A percentile compares a stretch with the other conserved stretches of the same genome.
phyloP scores from a whole-genome alignment of 2,329 filamentous ascomycete species.

The Ophiosphaerella herpotricha region DNA sequence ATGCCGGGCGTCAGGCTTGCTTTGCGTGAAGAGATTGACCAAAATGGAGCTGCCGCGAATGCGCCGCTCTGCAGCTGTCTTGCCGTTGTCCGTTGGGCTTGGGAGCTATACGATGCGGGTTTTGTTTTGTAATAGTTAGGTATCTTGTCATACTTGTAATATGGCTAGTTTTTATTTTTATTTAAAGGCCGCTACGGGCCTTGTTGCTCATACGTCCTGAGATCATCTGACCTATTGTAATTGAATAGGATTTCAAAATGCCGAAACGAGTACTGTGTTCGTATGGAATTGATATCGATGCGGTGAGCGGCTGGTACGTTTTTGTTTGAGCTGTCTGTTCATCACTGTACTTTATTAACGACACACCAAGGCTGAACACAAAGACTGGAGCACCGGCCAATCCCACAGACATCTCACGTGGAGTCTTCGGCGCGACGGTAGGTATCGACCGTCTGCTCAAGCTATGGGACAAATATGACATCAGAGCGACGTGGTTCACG shows the following conservation, averaged over 20 bases:
- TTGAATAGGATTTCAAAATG: constrained; percentile 16
- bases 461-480: constrained; percentile 48
- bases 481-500: constrained; percentile 50
- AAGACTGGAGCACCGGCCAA: constrained; percentile 43
- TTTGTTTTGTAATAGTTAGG: too few relatives aligned
- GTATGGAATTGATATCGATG: constrained; percentile 51
- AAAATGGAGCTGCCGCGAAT: too few relatives aligned
- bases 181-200: neutral
- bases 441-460: constrained; percentile 49
- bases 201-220: too few relatives aligned
- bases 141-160: too few relatives aligned
- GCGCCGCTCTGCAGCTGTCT: too few relatives aligned
- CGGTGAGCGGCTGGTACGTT: constrained; percentile 41
- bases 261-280: constrained; percentile 46
- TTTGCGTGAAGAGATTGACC: too few relatives aligned
- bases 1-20: too few relatives aligned
- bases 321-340: neutral
- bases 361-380: constrained; percentile 47
- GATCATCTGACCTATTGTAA: too few relatives aligned
- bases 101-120: too few relatives aligned
- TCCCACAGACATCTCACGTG: constrained; percentile 47
- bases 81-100: too few relatives aligned
- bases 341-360: neutral
- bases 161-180: too few relatives aligned
- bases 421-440: constrained; percentile 49